A percentile compares a stretch with the other conserved stretches of the same genome.
Evolutionary conservation across 768 basidiomycete genomes (phyloP).

Genomic region (Xerocomellus chrysenteron): DNA sequence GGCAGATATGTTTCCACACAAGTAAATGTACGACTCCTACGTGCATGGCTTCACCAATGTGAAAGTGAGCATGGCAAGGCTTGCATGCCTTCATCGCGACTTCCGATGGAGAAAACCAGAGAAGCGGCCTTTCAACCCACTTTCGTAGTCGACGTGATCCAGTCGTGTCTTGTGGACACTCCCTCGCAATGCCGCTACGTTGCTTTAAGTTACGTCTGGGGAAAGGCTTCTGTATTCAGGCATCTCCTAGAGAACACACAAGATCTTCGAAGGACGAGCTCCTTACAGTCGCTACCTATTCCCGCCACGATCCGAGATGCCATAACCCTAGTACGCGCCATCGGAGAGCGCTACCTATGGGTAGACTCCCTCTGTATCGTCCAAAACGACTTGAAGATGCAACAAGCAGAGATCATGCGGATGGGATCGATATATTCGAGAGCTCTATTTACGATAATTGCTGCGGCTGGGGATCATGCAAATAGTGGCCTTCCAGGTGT

Average conservation of each 20-base stretch:
- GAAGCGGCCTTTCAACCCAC: not conserved
- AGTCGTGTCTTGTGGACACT: constrained; percentile 18
- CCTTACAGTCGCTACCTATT: constrained; percentile 5
- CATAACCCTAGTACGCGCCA: constrained; percentile 14
- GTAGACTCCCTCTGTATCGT: constrained; percentile 26
- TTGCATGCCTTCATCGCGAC: constrained; percentile 1
- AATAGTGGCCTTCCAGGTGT: constrained; percentile 13
- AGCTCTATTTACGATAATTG: constrained; percentile 21
- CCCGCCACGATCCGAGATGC: constrained; percentile 27
- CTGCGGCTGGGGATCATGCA: constrained; percentile 12
- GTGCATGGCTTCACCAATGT: constrained; percentile 13
- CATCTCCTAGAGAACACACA: constrained; percentile 8
- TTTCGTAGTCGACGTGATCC: constrained; percentile 14
- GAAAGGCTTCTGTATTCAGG: constrained; percentile 3
- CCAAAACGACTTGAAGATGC: constrained; percentile 18
- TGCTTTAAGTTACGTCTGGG: constrained; percentile 26
- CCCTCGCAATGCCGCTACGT: constrained; percentile 22
- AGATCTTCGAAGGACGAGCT: constrained; percentile 1
- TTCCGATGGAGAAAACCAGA: not conserved
- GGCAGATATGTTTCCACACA: constrained; percentile 7
- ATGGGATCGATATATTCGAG: constrained; percentile 24
- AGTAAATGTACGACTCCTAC: constrained; percentile 5
- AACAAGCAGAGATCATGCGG: constrained; percentile 15
- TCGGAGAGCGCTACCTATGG: constrained; percentile 27
- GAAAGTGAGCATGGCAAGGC: constrained; percentile 8